Evolutionary conservation across 2,329 filamentous ascomycete species (phyloP).

Genomic region (Penicillium griseofulvum): DNA sequence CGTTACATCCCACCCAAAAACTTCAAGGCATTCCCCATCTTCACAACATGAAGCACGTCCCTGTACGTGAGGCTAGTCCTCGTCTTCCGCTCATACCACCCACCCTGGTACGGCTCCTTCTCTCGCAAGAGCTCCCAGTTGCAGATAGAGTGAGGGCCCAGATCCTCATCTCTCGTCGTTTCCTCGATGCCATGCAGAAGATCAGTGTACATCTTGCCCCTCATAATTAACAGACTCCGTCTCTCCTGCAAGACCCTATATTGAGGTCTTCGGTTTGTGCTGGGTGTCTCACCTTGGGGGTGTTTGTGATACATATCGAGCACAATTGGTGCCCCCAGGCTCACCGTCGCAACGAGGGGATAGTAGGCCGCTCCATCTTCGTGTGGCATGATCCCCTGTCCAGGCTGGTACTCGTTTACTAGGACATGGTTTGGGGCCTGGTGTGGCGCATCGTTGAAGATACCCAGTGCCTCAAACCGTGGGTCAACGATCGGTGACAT

Average conservation of each 20-base stretch:
- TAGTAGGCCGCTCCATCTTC: conserved; percentile 89
- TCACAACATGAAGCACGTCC: conserved; percentile 81
- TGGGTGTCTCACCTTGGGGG: conserved; percentile 18
- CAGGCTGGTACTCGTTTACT: conserved; percentile 85
- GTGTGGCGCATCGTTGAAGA: conserved; percentile 68
- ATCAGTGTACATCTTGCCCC: conserved; percentile 53
- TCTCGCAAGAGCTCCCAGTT: conserved; percentile 59
- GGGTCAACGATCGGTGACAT: conserved; percentile 62
- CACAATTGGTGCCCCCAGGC: conserved; percentile 73
- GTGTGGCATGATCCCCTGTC: conserved; percentile 95
- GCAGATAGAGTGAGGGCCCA: conserved; percentile 53
- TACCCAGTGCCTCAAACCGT: conserved; percentile 48
- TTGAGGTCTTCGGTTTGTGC: conserved; percentile 11
- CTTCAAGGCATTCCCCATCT: conserved; percentile 66
- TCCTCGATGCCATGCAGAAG: conserved; percentile 61
- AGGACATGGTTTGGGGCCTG: conserved; percentile 80
- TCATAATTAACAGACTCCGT: conserved; percentile 64
- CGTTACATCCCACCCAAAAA: conserved; percentile 40
- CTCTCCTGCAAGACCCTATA: conserved; percentile 77
- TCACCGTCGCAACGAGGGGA: conserved; percentile 86
- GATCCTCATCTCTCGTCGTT: conserved; percentile 59
- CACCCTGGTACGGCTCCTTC: conserved; percentile 34
- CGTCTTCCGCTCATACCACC: conserved; percentile 49
- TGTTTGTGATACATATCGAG: conserved; percentile 71
- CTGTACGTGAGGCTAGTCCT: conserved; percentile 66